These are phyloP conservation scores for Croton setiger DNA, from an alignment of 441 rosid genomes.

Conservation along the genomic window DNA sequence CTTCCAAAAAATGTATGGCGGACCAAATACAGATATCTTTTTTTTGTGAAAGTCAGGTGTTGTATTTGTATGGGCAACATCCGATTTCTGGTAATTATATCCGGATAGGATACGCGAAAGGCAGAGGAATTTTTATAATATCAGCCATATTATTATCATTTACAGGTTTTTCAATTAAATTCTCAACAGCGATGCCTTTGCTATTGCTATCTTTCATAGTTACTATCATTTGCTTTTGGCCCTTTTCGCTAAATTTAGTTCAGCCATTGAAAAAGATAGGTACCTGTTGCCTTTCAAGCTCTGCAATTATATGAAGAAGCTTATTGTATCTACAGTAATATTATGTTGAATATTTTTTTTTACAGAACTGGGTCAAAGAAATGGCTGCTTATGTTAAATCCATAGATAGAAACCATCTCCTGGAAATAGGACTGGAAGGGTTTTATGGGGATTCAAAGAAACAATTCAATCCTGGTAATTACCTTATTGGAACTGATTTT, in stretches of 20 bases:
- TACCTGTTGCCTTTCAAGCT: not conserved
- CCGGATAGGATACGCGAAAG: not conserved
- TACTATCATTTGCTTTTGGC: not conserved
- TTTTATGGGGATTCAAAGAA: slow-evolving; percentile 57
- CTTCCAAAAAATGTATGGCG: not conserved
- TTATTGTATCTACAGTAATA: too few relatives aligned
- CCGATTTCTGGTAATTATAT: not conserved
- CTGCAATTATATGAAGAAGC: too few relatives aligned
- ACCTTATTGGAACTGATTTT: slow-evolving; percentile 54
- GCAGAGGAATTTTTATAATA: too few relatives aligned
- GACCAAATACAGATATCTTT: not conserved
- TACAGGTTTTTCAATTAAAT: not conserved
- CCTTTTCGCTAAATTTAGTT: not conserved
- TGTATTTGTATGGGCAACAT: not conserved
- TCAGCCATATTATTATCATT: not conserved
- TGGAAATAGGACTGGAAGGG: slow-evolving; percentile 47
- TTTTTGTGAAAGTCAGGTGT: not conserved
- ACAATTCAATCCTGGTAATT: slow-evolving; percentile 34
- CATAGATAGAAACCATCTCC: slow-evolving; percentile 50
- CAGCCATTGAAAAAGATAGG: not conserved
- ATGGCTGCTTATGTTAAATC: slow-evolving; percentile 61
- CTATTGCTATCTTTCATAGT: too few relatives aligned
- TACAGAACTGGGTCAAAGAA: slow-evolving; percentile 55
- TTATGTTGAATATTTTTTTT: too few relatives aligned
- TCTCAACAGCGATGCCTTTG: not conserved